Evolutionary conservation across 176 grass and related monocot genomes (phyloP).

Genomic region (Cenchrus americanus): DNA sequence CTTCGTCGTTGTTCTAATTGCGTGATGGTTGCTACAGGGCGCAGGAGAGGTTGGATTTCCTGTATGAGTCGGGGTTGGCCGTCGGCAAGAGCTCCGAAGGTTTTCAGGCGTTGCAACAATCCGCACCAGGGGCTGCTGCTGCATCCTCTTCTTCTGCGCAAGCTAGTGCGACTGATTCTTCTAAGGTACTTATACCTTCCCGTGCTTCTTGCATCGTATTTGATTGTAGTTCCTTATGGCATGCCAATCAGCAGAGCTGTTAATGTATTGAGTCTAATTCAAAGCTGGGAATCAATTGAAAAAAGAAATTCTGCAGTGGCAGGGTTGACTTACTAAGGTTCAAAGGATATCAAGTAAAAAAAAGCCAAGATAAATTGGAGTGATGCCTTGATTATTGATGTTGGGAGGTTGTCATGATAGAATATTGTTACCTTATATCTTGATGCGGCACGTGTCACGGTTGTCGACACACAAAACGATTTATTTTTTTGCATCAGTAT

Average conservation of each 20-base stretch:
- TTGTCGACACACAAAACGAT: background rate
- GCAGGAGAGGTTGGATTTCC: conserved; percentile 95
- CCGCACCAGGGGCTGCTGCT: conserved; percentile 24
- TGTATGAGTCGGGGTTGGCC: conserved; percentile 92
- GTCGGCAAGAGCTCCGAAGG: conserved; percentile 91
- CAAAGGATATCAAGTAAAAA: background rate
- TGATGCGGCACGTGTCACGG: background rate
- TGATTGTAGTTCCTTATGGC: background rate
- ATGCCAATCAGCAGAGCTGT: background rate
- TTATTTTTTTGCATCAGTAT: background rate
- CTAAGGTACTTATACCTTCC: conserved; percentile 52
- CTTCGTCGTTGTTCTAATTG: background rate
- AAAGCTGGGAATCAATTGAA: background rate
- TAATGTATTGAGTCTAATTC: background rate
- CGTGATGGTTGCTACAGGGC: conserved; percentile 47
- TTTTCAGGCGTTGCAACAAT: conserved; percentile 81
- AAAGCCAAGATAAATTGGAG: background rate
- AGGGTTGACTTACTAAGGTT: background rate
- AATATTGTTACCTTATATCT: background rate
- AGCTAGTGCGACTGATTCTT: conserved; percentile 50
- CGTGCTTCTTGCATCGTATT: background rate
- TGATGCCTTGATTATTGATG: background rate
- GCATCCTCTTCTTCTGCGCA: conserved; percentile 39
- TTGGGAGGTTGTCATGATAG: background rate
- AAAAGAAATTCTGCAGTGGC: background rate